Evolutionary conservation across 257 asterid genomes (phyloP).

Genomic region (Nicotiana tabacum): DNA sequence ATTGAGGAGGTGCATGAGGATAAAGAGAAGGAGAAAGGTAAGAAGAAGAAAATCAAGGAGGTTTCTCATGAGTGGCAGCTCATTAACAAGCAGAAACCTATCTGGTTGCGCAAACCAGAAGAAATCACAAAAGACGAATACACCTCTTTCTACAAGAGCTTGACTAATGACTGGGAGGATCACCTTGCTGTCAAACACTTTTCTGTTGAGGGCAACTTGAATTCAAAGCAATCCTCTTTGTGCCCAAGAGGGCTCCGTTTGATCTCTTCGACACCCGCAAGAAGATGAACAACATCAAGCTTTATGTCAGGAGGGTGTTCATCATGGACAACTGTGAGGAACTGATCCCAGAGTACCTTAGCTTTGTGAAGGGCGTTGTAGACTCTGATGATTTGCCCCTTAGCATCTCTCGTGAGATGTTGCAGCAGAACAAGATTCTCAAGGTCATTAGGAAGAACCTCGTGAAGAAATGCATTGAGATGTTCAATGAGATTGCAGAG

Average conservation of each 20-base stretch:
- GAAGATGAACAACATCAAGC: conserved; percentile 5
- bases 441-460: conserved; percentile 9
- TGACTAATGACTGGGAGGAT: conserved; percentile 14
- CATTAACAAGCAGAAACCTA: conserved; percentile 18
- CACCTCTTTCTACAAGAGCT: conserved; percentile 17
- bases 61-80: conserved; percentile 20
- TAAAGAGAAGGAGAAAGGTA: conserved; percentile 13
- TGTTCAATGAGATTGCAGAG: conserved; percentile 11
- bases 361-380: conserved; percentile 4
- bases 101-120: conserved; percentile 20
- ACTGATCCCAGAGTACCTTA: conserved; percentile 1
- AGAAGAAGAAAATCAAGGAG: conserved; percentile 16
- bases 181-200: conserved; percentile 14
- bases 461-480: conserved; percentile 16
- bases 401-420: conserved; percentile 3
- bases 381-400: conserved; percentile 12
- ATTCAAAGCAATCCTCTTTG: conserved; percentile 3
- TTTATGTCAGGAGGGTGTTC: conserved; percentile 6
- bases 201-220: conserved; percentile 14
- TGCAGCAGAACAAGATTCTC: conserved; percentile 9
- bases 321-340: conserved; percentile 10
- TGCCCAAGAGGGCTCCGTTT: conserved; percentile 2
- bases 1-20: conserved; percentile 16
- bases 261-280: background rate
- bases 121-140: conserved; percentile 16